These are phyloP conservation scores for Nemania bipapillata DNA, from an alignment of 2,329 filamentous ascomycete species.

Conservation along the genomic window DNA sequence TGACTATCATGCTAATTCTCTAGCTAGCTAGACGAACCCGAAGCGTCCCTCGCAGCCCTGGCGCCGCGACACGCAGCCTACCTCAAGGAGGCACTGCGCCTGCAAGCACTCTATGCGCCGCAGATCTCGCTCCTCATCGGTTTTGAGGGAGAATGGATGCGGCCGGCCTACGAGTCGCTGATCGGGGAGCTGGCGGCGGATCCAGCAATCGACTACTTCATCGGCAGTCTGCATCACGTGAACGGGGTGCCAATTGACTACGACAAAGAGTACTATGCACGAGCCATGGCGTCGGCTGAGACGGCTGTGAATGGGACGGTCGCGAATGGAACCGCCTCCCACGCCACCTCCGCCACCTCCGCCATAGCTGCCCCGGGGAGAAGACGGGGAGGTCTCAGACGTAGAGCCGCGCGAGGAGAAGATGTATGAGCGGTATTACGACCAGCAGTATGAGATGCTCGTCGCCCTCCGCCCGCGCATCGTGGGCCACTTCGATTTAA, in stretches of 20 bases:
- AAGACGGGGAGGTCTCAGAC: slow-evolving; percentile 51
- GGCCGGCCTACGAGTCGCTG: slow-evolving; percentile 68
- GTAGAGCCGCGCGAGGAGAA: slow-evolving; percentile 74
- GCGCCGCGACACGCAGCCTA: slow-evolving; percentile 74
- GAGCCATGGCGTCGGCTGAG: slow-evolving; percentile 63
- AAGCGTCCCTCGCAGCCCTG: slow-evolving; percentile 61
- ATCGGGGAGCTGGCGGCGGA: slow-evolving; percentile 69
- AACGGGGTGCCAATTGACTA: slow-evolving; percentile 90
- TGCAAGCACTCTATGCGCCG: slow-evolving; percentile 75
- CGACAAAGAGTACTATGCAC: slow-evolving; percentile 72
- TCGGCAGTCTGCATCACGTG: slow-evolving; percentile 93
- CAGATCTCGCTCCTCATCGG: slow-evolving; percentile 85
- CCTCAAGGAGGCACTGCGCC: slow-evolving; percentile 76
- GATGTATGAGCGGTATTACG: slow-evolving; percentile 88
- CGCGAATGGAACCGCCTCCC: slow-evolving; percentile 43
- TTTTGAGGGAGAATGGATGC: slow-evolving; percentile 94
- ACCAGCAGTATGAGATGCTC: slow-evolving; percentile 86
- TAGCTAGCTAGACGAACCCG: slow-evolving; percentile 61
- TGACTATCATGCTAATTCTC: slow-evolving; percentile 1
- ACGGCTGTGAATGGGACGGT: slow-evolving; percentile 39
- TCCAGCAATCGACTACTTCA: slow-evolving; percentile 83
- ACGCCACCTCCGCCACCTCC: background rate
- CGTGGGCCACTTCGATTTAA: slow-evolving; percentile 93
- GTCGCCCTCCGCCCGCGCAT: slow-evolving; percentile 75
- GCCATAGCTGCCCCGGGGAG: slow-evolving; percentile 12